phyloP scores from a whole-genome alignment of 352 stramenopile species.

The Thraustochytrium sp. region DNA sequence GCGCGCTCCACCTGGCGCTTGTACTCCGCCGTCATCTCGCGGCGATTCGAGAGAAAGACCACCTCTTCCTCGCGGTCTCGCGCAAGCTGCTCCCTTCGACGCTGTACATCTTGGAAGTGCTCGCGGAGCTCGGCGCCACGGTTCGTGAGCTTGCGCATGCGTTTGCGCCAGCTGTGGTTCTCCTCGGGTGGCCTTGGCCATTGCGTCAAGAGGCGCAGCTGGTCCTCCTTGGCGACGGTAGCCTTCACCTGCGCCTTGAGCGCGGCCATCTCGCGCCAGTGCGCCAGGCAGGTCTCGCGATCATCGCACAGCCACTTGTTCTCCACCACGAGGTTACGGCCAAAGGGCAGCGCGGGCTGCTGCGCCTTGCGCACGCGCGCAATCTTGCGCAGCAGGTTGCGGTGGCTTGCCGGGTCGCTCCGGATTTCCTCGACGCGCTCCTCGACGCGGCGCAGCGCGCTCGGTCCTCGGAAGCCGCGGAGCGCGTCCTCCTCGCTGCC shows the following conservation, averaged over 20 bases:
- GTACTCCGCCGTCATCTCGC: background rate
- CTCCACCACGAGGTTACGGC: constrained; percentile 2
- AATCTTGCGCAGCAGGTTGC: background rate
- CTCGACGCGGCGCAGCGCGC: background rate
- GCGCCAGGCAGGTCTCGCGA: background rate
- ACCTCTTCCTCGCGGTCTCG: background rate
- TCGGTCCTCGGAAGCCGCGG: too few species aligned
- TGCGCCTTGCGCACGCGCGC: background rate
- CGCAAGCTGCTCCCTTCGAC: background rate
- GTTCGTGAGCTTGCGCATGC: background rate
- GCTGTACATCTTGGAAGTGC: background rate
- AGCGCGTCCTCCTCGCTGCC: too few species aligned
- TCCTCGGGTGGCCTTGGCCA: background rate
- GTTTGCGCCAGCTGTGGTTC: background rate
- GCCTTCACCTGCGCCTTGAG: background rate
- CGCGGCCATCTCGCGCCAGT: constrained; percentile 9
- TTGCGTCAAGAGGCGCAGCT: background rate
- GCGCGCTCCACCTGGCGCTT: background rate
- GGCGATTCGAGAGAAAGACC: background rate
- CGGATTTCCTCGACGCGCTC: background rate
- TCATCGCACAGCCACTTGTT: constrained; percentile 43
- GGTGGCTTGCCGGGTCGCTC: background rate
- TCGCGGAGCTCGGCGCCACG: background rate
- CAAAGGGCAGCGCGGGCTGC: background rate
- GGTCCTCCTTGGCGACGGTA: background rate